Evolutionary conservation across 1,284 basidiomycete genomes (phyloP).

Genomic region (Pulchroboletus neoregius): DNA sequence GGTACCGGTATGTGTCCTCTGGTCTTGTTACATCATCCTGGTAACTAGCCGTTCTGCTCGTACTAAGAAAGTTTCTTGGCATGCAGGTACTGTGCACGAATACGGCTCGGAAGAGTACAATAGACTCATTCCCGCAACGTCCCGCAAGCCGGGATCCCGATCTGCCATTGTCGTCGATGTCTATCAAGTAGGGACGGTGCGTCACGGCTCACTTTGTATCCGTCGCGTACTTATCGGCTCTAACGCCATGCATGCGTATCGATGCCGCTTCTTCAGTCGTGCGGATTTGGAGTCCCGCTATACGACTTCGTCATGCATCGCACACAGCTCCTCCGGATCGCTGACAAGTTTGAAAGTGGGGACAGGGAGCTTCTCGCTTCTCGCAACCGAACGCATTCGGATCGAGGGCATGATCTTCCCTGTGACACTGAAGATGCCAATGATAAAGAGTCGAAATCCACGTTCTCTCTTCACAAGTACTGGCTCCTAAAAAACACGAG

Average conservation of each 20-base stretch:
- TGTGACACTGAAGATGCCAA: background rate
- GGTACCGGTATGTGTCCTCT: slow-evolving; percentile 40
- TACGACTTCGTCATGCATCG: slow-evolving; percentile 47
- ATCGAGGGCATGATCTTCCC: no score
- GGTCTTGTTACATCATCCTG: background rate
- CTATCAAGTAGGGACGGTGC: slow-evolving; percentile 46
- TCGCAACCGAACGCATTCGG: background rate
- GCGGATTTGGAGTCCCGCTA: slow-evolving; percentile 50
- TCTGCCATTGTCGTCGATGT: slow-evolving; percentile 50
- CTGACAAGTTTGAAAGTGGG: slow-evolving; percentile 28
- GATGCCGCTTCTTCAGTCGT: slow-evolving; percentile 38
- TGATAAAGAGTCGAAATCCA: slow-evolving; percentile 6
- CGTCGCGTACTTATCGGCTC: background rate
- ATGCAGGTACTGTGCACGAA: slow-evolving; percentile 46
- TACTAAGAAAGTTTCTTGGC: background rate
- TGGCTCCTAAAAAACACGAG: slow-evolving; percentile 44
- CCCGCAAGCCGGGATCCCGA: slow-evolving; percentile 50
- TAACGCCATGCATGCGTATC: background rate
- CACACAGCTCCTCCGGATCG: slow-evolving; percentile 34
- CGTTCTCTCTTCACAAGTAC: slow-evolving; percentile 40
- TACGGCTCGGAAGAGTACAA: slow-evolving; percentile 52
- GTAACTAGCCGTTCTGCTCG: background rate
- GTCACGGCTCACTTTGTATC: slow-evolving; percentile 17
- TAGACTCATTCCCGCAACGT: slow-evolving; percentile 38
- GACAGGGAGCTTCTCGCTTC: slow-evolving; percentile 18